Evolutionary conservation across 2,329 filamentous ascomycete species (phyloP).

Genomic region (Cladosporium phlei): DNA sequence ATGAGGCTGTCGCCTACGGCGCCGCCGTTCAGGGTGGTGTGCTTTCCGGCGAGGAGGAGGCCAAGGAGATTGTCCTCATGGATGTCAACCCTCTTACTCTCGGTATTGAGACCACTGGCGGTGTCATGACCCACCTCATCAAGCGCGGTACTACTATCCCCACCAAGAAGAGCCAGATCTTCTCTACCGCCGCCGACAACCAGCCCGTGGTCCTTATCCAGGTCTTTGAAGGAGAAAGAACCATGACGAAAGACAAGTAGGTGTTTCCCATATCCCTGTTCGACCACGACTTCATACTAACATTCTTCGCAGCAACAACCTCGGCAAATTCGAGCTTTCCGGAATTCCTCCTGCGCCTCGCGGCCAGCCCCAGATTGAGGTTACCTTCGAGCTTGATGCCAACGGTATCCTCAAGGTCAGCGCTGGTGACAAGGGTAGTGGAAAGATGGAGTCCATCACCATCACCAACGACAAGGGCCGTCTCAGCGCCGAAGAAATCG

Average conservation of each 20-base stretch:
- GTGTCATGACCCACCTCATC: slow-evolving; percentile 96
- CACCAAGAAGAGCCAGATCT: slow-evolving; percentile 98
- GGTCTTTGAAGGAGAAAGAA: slow-evolving; percentile 96
- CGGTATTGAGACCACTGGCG: slow-evolving; percentile 96
- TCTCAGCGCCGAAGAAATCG: slow-evolving; percentile 92
- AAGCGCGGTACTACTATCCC: slow-evolving; percentile 99
- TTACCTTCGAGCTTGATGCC: slow-evolving; percentile 94
- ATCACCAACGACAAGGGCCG: slow-evolving; percentile 99
- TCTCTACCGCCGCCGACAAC: slow-evolving; percentile 97
- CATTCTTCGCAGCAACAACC: slow-evolving; percentile 66
- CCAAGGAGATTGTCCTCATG: slow-evolving; percentile 66
- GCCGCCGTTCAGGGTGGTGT: slow-evolving; percentile 96
- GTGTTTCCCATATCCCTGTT: no score
- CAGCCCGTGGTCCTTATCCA: slow-evolving; percentile 98
- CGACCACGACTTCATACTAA: slow-evolving; percentile 34
- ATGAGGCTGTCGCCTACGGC: slow-evolving; percentile 97
- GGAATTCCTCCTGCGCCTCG: slow-evolving; percentile 92
- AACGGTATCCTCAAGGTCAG: slow-evolving; percentile 98
- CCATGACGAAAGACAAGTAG: slow-evolving; percentile 31
- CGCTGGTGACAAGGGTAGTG: slow-evolving; percentile 95
- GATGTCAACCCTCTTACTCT: slow-evolving; percentile 95
- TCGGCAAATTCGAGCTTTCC: slow-evolving; percentile 97
- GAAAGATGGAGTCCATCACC: slow-evolving; percentile 94
- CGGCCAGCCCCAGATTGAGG: slow-evolving; percentile 96
- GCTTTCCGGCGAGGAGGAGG: slow-evolving; percentile 74